These are phyloP conservation scores for Metarhizium robertsii DNA, from an alignment of 2,329 filamentous ascomycete species.

Conservation along the genomic window DNA sequence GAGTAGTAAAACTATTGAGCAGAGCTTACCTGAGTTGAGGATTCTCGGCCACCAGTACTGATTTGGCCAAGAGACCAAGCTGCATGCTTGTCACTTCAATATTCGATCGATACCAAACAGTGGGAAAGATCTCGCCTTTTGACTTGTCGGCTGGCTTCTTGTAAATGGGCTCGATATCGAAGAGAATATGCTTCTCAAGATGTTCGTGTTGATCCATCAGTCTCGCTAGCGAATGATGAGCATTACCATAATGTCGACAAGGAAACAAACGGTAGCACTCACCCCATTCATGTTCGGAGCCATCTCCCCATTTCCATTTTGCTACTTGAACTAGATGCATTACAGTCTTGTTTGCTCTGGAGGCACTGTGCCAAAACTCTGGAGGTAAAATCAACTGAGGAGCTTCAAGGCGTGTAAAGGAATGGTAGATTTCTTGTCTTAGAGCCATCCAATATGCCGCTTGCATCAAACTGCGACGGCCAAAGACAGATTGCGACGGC, in stretches of 20 bases:
- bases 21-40: conserved; percentile 23
- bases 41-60: conserved; percentile 30
- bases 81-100: conserved; percentile 31
- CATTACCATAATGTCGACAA: neutral
- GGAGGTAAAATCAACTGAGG: conserved; percentile 26
- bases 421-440: conserved; percentile 31
- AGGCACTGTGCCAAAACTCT: conserved; percentile 24
- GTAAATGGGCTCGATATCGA: conserved; percentile 24
- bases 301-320: conserved; percentile 30
- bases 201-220: conserved; percentile 26
- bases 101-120: conserved; percentile 28
- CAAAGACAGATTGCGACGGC: conserved; percentile 26
- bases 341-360: conserved; percentile 29
- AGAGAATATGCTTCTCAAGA: conserved; percentile 23
- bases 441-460: conserved; percentile 33
- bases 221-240: conserved; percentile 16
- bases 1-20: neutral
- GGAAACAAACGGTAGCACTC: conserved; percentile 8
- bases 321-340: conserved; percentile 31
- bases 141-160: conserved; percentile 23
- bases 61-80: conserved; percentile 28
- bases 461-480: conserved; percentile 25
- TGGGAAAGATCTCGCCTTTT: conserved; percentile 29
- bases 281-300: conserved; percentile 27
- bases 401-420: conserved; percentile 27